Evolutionary conservation across 2,329 filamentous ascomycete genomes (phyloP), one percentile per base, ranked within the genome.

Genomic region (Phoma sp.): DNA sequence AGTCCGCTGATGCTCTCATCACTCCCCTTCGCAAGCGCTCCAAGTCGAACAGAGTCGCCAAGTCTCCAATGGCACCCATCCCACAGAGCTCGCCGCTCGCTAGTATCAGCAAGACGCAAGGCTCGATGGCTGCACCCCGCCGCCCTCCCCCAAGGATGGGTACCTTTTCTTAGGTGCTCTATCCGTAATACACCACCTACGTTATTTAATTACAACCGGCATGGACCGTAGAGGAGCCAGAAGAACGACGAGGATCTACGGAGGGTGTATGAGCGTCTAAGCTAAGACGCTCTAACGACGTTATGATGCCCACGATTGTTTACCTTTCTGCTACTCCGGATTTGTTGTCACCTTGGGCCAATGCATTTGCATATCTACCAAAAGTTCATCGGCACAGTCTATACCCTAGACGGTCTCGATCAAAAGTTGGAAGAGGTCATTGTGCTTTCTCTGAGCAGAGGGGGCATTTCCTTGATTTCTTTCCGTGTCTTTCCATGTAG

Each of bases 1-100:
- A 72, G 53, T 75, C 73, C 5, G 74, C 73, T 6, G 74, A 76
- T 42, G 63, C 71, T n/a, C 54, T 75, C 28, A 76, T 76, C 39
- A 74, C 74, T 14, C 74, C 74, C 25, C 62, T 75, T 21, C 70
- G 74, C 25, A 76, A 74, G 56, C 70, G 71, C 3, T 67, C 70
- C 5, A 66, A 63, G 18, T 53, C 69, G 3, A 74, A 60, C 48
- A 66, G 67, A 37, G 46, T 62, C n/a, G 56, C 57, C 14, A 66
- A 61, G 30, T 67, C 63, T n/a, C 63, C 66, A 14, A 53, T 60
- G 49, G 61, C 57, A 17, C 48, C 63, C 15, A 51, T 56, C 7
- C 46, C 64, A 11, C 59, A 60, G 11, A 67, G 65, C 42, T 71
- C 68, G 9, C 64, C 68, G 11, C 65, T 73, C 15, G 62, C 62